These are phyloP conservation scores for Botrytis elliptica DNA, from an alignment of 2,329 filamentous ascomycete species.

Conservation along the genomic window DNA sequence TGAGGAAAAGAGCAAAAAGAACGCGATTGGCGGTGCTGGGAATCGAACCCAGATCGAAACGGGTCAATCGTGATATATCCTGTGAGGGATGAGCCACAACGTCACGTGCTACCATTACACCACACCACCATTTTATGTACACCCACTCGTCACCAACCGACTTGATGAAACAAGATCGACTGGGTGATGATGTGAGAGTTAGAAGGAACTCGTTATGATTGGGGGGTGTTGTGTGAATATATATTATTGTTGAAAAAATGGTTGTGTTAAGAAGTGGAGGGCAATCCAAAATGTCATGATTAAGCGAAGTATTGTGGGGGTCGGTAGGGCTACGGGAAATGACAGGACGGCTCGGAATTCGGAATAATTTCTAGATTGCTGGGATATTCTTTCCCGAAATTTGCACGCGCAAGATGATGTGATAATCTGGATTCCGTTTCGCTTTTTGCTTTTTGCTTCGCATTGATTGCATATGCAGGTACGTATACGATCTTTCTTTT, in stretches of 20 bases:
- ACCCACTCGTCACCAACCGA: neutral
- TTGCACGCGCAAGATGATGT: neutral
- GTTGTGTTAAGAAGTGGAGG: neutral
- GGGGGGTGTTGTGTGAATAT: fast-evolving
- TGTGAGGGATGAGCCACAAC: no score
- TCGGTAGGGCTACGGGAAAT: neutral
- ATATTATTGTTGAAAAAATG: neutral
- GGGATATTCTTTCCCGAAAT: neutral
- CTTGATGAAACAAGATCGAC: neutral
- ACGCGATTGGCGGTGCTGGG: slow-evolving; percentile 3
- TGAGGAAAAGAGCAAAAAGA: neutral
- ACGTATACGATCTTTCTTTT: neutral
- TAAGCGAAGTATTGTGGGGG: slow-evolving; percentile 8
- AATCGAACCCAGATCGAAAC: slow-evolving; percentile 23
- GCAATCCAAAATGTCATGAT: no score
- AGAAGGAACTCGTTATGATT: neutral
- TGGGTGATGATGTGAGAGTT: neutral
- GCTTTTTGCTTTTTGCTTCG: neutral
- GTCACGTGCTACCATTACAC: slow-evolving; percentile 23
- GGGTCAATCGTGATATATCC: no score
- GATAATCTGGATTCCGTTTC: neutral
- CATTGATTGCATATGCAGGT: neutral
- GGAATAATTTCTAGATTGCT: neutral
- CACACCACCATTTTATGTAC: slow-evolving; percentile 1
- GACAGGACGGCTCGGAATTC: neutral